These are phyloP conservation scores for Macaranga tanarius DNA, from an alignment of 441 rosid species.

Conservation along the genomic window DNA sequence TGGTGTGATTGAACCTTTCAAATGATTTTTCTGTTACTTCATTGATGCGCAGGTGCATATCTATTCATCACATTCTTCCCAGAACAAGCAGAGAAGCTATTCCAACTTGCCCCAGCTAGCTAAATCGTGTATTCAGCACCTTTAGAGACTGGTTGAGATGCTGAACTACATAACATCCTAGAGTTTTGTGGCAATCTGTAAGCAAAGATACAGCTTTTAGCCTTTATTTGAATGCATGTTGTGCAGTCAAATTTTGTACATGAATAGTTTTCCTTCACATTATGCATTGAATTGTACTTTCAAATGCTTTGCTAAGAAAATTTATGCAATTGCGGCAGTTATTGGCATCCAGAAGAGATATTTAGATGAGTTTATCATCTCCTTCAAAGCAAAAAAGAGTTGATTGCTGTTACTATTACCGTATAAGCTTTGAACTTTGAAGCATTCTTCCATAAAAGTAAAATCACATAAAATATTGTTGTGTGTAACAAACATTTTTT, in stretches of 20 bases:
- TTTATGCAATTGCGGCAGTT: no score
- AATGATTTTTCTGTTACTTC: background rate
- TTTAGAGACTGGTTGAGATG: background rate
- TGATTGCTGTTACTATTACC: no score
- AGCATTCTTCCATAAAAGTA: no score
- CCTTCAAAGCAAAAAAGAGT: no score
- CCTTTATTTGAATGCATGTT: background rate
- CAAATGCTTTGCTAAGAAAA: no score
- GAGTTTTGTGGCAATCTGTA: background rate
- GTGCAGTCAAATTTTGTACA: background rate
- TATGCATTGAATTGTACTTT: no score
- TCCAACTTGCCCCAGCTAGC: constrained; percentile 47
- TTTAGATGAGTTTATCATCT: no score
- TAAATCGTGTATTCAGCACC: constrained; percentile 30
- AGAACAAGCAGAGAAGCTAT: constrained; percentile 84
- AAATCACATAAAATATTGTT: no score
- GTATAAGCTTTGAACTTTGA: no score
- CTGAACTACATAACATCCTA: background rate
- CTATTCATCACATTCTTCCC: constrained; percentile 86
- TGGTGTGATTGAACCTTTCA: background rate
- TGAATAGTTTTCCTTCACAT: no score
- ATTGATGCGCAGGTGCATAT: constrained; percentile 52
- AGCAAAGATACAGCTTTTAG: background rate
- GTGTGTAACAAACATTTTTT: no score
- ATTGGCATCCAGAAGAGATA: no score